phyloP scores from a whole-genome alignment of 2,329 filamentous ascomycete species.

The Colletotrichum sp. region DNA sequence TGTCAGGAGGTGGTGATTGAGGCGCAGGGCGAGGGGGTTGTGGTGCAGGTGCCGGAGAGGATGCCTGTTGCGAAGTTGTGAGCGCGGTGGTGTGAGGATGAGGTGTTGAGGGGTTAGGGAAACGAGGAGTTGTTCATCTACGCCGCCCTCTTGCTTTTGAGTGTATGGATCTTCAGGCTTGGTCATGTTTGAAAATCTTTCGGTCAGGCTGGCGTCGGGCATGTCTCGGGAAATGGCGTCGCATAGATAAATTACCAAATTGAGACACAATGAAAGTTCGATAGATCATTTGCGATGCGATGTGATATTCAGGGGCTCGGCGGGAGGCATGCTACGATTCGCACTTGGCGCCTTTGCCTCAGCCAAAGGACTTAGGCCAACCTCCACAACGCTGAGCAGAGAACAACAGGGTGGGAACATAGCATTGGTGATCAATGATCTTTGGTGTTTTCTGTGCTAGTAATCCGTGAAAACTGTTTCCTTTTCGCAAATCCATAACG shows the following conservation, averaged over 20 bases:
- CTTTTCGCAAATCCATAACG: not conserved
- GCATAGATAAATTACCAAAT: not conserved
- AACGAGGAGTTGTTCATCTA: not conserved
- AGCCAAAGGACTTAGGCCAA: too few species aligned
- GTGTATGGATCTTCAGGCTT: not conserved
- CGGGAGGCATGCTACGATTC: not conserved
- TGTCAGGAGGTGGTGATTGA: slow-evolving; percentile 76
- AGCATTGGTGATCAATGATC: slow-evolving; percentile 4
- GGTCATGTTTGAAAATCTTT: not conserved
- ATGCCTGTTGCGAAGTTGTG: slow-evolving; percentile 16
- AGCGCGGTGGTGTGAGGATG: not conserved
- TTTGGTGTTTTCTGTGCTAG: not conserved
- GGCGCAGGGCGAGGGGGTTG: slow-evolving; percentile 38
- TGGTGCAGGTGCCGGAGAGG: slow-evolving; percentile 35
- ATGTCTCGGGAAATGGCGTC: not conserved
- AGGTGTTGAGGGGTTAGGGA: not conserved
- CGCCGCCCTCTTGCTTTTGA: not conserved
- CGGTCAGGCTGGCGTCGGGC: not conserved
- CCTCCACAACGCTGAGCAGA: not conserved
- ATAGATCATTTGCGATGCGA: not conserved
- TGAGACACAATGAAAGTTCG: not conserved
- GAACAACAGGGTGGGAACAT: not conserved
- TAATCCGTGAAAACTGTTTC: not conserved
- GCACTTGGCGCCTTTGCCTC: too few species aligned
- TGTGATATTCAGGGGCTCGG: not conserved